Evolutionary conservation across 2,329 filamentous ascomycete species (phyloP).

Genomic region (Sclerotinia minor): DNA sequence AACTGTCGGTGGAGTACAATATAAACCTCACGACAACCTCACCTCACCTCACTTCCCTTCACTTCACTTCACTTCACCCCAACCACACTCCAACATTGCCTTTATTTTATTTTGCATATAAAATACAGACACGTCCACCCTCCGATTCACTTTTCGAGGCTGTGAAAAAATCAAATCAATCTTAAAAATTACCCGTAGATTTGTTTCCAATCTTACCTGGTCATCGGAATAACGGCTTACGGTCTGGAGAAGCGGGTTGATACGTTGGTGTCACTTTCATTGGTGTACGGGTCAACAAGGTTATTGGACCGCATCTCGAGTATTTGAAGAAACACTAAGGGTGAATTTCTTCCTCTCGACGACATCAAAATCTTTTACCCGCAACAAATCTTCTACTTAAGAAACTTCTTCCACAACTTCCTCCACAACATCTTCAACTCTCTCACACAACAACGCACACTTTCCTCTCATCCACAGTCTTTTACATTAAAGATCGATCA

Average conservation of each 20-base stretch:
- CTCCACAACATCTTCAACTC: background rate
- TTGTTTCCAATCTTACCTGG: background rate
- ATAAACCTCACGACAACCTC: background rate
- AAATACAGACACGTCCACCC: too few species aligned
- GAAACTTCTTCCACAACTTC: background rate
- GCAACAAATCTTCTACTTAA: background rate
- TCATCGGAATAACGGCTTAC: background rate
- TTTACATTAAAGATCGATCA: background rate
- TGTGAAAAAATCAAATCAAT: background rate
- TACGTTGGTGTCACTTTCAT: conserved; percentile 4
- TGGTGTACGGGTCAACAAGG: conserved; percentile 1
- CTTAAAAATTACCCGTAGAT: background rate
- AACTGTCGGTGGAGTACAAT: background rate
- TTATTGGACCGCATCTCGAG: conserved; percentile 9
- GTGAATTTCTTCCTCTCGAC: conserved; percentile 14
- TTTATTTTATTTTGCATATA: background rate
- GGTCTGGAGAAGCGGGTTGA: conserved; percentile 4
- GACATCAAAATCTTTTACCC: background rate
- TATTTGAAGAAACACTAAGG: background rate
- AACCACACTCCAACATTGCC: background rate
- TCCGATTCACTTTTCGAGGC: background rate
- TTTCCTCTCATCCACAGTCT: background rate
- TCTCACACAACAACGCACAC: background rate
- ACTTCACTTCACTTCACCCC: background rate
- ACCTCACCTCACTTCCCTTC: background rate